phyloP scores from a whole-genome alignment of 2,329 filamentous ascomycete genomes.

The Colletotrichum echinochloae region DNA sequence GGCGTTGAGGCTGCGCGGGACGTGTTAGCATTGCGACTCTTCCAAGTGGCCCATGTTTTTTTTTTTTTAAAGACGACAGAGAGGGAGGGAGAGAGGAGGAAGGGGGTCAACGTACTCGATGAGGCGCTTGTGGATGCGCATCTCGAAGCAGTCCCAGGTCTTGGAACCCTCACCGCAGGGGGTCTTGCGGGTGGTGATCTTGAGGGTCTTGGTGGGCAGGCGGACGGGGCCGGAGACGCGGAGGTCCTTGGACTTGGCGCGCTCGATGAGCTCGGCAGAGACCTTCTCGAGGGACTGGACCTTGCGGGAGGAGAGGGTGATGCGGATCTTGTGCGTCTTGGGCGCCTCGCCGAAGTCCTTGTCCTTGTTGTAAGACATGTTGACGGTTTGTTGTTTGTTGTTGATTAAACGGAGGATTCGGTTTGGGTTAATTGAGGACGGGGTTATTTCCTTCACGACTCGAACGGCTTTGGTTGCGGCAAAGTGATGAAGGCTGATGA shows the following conservation, averaged over 20 bases:
- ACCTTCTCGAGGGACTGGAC: constrained; percentile 97
- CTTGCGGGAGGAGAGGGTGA: constrained; percentile 85
- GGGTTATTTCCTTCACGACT: constrained; percentile 80
- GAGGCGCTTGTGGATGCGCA: constrained; percentile 99
- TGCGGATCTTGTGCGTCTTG: constrained; percentile 98
- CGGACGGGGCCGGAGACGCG: constrained; percentile 92
- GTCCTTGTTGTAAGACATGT: constrained; percentile 97
- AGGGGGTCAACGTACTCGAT: constrained; percentile 76
- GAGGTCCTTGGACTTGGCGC: constrained; percentile 98
- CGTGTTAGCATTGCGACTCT: constrained; percentile 37
- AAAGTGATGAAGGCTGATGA: constrained; percentile 78
- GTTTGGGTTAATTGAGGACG: constrained; percentile 27
- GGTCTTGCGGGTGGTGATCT: constrained; percentile 98
- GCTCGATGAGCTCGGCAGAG: constrained; percentile 97
- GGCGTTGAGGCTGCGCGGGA: constrained; percentile 78
- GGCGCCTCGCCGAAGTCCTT: constrained; percentile 93
- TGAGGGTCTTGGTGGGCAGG: constrained; percentile 95
- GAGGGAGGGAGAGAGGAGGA: not conserved
- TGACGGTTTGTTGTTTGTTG: constrained; percentile 53
- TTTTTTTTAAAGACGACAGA: too few relatives aligned
- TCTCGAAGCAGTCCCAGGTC: constrained; percentile 99
- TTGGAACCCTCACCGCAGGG: constrained; percentile 99
- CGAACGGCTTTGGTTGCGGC: constrained; percentile 78
- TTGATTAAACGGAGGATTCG: constrained; percentile 23
- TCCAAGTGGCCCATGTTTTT: too few relatives aligned